Base-by-base conservation (phyloP, 108 stramenopile species). In the Parmales sp. region DNA sequence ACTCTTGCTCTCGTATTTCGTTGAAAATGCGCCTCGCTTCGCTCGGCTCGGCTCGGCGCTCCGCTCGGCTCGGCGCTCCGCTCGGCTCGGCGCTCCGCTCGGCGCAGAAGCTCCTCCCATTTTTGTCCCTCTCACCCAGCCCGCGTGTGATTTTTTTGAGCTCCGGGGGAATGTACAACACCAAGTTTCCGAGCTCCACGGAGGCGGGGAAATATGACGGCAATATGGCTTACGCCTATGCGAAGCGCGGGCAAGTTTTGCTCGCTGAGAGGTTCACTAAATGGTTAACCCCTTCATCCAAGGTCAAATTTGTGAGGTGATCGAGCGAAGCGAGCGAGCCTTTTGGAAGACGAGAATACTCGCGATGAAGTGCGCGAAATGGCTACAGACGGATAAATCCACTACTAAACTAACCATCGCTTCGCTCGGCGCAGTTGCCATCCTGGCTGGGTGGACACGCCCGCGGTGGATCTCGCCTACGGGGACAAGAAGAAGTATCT, bases 191-290 rank as follows among this genome's bases (percentile, higher is more conserved):
- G 2, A 68, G 74, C 9, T 83, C 86, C 4, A 83, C 85, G 0
- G 79, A 73, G 49, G 51, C 63, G 26, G 36, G 19, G 34, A 74
- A 70, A 20, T 96, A 90, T 70, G 69, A 90, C 66, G 95, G 95
- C 28, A 80, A 88, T 28, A 64, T 86, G 19, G 88, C 89, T 8
- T 96, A 96, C 51, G 70, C 88, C 9, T 93, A 90, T 66, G 95
- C 95, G 38, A 96, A 96, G 68, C 72, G 95, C 13, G 92, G 88
- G 25, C 95, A 96, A 72, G 90, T 96, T 3, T 41, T 93, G 34
- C 68, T 96, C 54, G 89, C 88, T 16, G 95, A 93, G 63, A 63
- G 80, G 60, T 79, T 78, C 45, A 70, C 83, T 0, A 28, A 38
- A 3, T 78, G 83, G 38, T 72, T 76, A 8, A 70, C 78, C 60